phyloP scores from a whole-genome alignment of 331 rosid genomes.

The Saraca asoca region DNA sequence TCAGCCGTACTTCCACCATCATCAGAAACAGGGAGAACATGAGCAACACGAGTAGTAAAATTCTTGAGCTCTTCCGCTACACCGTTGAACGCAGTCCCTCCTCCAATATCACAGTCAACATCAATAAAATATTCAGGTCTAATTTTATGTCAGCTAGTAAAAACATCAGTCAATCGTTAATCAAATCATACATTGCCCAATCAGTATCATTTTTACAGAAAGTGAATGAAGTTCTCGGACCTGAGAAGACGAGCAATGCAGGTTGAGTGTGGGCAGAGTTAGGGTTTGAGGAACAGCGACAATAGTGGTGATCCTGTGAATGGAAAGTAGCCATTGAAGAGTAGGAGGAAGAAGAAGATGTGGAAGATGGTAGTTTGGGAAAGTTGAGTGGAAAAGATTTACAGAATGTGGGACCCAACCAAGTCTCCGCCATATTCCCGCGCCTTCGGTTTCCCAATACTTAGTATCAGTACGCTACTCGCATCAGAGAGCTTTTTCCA shows the following conservation, averaged over 20 bases:
- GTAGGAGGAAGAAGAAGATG: slow-evolving; percentile 17
- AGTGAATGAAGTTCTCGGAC: slow-evolving; percentile 14
- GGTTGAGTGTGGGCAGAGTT: slow-evolving; percentile 48
- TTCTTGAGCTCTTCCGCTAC: slow-evolving; percentile 79
- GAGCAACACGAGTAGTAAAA: slow-evolving; percentile 84
- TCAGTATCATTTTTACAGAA: background rate
- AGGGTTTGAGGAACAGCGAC: slow-evolving; percentile 52
- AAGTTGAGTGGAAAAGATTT: slow-evolving; percentile 17
- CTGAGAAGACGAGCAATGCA: slow-evolving; percentile 82
- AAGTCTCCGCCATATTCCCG: slow-evolving; percentile 58
- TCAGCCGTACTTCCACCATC: slow-evolving; percentile 98
- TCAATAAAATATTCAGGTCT: background rate
- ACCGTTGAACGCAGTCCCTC: slow-evolving; percentile 95
- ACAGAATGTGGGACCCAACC: slow-evolving; percentile 52
- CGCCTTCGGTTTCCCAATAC: slow-evolving; percentile 24
- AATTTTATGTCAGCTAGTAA: background rate
- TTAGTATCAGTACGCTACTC: background rate
- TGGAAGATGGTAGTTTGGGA: slow-evolving; percentile 18
- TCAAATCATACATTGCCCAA: background rate
- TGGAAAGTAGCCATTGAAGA: slow-evolving; percentile 60
- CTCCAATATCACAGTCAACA: slow-evolving; percentile 32
- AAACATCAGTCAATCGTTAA: background rate
- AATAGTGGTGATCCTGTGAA: slow-evolving; percentile 33
- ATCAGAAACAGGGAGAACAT: slow-evolving; percentile 94
- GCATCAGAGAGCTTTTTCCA: no score